Conservation (phyloP, 2,329 filamentous ascomycete species). For the Apiospora sp. region DNA sequence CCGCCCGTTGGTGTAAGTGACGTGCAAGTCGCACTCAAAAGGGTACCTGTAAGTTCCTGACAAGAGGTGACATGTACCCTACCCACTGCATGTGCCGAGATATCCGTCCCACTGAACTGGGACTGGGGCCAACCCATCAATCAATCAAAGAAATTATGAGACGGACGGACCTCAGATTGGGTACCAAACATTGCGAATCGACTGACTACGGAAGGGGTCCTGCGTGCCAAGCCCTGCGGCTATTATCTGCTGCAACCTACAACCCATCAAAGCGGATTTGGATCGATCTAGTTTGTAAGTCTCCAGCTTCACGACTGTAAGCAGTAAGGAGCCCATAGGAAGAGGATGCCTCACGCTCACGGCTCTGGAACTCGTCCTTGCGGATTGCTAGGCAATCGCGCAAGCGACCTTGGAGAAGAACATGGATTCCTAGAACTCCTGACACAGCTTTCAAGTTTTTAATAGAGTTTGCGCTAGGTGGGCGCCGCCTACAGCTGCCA, state of each 20-base stretch:
- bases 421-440: not conserved
- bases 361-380: not conserved
- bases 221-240: conserved; percentile 4
- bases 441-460: not conserved
- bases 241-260: not conserved
- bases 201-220: not conserved
- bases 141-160: not conserved
- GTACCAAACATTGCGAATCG: conserved; percentile 6
- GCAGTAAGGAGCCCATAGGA: not conserved
- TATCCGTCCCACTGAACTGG: conserved; percentile 10
- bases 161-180: not conserved
- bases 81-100: conserved; percentile 20
- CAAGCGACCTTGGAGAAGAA: not conserved
- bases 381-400: not conserved
- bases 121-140: not conserved
- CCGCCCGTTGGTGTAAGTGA: not conserved
- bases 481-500: not conserved
- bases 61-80: conserved; percentile 17
- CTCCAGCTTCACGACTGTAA: not conserved
- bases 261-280: conserved; percentile 6
- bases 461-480: conserved; percentile 2
- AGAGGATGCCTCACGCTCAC: not conserved
- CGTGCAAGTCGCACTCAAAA: not conserved
- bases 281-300: not conserved
- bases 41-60: conserved; percentile 11